Conservation (phyloP, 345 rosid species). For the Xanthoceras sorbifolium region DNA sequence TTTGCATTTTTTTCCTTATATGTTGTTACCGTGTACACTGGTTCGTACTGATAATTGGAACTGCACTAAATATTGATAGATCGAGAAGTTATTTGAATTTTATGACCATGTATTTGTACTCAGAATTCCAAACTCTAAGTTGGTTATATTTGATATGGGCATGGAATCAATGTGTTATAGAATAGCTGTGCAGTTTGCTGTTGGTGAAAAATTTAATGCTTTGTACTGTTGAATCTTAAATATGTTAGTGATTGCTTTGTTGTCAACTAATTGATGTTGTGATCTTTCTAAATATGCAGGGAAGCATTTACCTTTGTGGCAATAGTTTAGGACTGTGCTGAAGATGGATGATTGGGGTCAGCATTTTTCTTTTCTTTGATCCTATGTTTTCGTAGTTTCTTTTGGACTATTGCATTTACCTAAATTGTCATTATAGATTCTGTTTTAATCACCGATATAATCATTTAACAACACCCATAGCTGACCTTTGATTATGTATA, state of each 20-base stretch:
- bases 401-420: neutral
- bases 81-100: too few species aligned
- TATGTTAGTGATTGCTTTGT: neutral
- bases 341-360: slow-evolving; percentile 5
- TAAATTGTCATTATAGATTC: neutral
- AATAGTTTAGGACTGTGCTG: neutral
- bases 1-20: too few species aligned
- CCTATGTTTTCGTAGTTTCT: neutral
- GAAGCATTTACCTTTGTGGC: neutral
- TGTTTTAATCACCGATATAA: neutral
- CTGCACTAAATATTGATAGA: too few species aligned
- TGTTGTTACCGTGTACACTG: neutral
- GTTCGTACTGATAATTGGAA: too few species aligned
- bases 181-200: neutral
- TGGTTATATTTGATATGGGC: neutral
- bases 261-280: neutral
- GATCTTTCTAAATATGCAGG: neutral
- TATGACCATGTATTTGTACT: neutral
- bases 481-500: neutral
- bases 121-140: neutral
- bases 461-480: neutral
- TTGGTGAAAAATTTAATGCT: neutral
- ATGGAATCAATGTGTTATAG: neutral
- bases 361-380: neutral
- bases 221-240: neutral